phyloP scores from a whole-genome alignment of 2,329 filamentous ascomycete genomes.

The Aspergillus unguis region DNA sequence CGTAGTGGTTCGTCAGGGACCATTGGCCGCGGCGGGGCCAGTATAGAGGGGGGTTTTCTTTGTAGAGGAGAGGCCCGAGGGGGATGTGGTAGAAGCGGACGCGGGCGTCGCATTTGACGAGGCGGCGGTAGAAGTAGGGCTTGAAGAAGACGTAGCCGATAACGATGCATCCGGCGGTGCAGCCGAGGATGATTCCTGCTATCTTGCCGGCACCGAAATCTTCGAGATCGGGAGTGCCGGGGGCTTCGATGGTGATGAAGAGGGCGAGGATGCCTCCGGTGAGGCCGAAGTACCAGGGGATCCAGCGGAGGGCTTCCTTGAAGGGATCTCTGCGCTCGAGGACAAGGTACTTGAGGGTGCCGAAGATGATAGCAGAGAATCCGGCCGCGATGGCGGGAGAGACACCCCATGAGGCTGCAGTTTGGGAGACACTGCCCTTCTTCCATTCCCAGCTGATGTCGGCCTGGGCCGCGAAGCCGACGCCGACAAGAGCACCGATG shows the following conservation, averaged over 20 bases:
- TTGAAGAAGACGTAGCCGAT: slow-evolving; percentile 25
- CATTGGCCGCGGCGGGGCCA: slow-evolving; percentile 38
- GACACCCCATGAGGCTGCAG: slow-evolving; percentile 50
- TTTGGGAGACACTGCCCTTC: slow-evolving; percentile 45
- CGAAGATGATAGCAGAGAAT: slow-evolving; percentile 51
- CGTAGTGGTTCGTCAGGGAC: slow-evolving; percentile 42
- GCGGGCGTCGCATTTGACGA: slow-evolving; percentile 22
- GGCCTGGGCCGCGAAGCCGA: slow-evolving; percentile 25
- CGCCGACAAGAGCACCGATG: slow-evolving; percentile 35
- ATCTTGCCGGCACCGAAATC: slow-evolving; percentile 26
- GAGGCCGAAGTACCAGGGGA: slow-evolving; percentile 49
- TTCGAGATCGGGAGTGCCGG: slow-evolving; percentile 22
- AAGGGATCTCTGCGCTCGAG: slow-evolving; percentile 50
- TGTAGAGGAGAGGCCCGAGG: slow-evolving; percentile 43
- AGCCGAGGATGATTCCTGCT: slow-evolving; percentile 25
- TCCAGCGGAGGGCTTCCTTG: slow-evolving; percentile 49
- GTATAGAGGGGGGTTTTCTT: slow-evolving; percentile 40
- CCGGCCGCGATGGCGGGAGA: slow-evolving; percentile 48
- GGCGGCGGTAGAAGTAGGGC: slow-evolving; percentile 28
- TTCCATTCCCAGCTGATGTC: slow-evolving; percentile 36
- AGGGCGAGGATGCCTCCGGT: slow-evolving; percentile 53
- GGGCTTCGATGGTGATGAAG: slow-evolving; percentile 53
- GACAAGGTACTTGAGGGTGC: slow-evolving; percentile 49
- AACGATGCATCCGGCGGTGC: slow-evolving; percentile 25
- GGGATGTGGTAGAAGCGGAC: slow-evolving; percentile 25